Conservation (phyloP, 73 alveolate genomes). For the Paramecium caudatum region DNA sequence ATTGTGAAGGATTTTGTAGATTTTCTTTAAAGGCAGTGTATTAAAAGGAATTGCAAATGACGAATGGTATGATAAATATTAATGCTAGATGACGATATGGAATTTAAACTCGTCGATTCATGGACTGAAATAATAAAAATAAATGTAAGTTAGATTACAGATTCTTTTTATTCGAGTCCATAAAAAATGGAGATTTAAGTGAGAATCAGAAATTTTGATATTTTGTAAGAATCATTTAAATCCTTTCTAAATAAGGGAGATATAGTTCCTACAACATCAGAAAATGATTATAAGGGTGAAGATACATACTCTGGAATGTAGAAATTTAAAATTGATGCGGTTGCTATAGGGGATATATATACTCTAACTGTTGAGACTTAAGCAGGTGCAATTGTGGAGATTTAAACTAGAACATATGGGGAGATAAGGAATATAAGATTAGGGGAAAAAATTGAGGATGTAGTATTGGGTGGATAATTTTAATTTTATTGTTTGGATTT, state of each 20-base stretch:
- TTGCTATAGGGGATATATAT: neutral
- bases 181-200: neutral
- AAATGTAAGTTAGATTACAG: too few relatives aligned
- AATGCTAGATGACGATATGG: constrained; percentile 19
- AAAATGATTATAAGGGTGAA: neutral
- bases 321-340: neutral
- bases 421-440: neutral
- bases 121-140: constrained; percentile 1
- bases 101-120: neutral
- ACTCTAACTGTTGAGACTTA: constrained; percentile 3
- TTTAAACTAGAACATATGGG: constrained; percentile 15
- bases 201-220: constrained; percentile 4
- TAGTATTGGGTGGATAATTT: neutral
- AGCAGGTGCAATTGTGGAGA: neutral
- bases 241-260: constrained; percentile 8
- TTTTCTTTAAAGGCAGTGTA: constrained; percentile 12
- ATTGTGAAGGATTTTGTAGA: constrained; percentile 19
- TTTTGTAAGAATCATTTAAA: constrained; percentile 19
- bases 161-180: neutral
- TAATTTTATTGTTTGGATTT: neutral
- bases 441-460: constrained; percentile 21
- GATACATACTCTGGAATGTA: constrained; percentile 27
- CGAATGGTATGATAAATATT: constrained; percentile 20
- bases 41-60: constrained; percentile 11
- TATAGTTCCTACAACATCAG: neutral